Base-by-base conservation (phyloP, 805 yeast species). In the Barnettozyma wickerhamii region DNA sequence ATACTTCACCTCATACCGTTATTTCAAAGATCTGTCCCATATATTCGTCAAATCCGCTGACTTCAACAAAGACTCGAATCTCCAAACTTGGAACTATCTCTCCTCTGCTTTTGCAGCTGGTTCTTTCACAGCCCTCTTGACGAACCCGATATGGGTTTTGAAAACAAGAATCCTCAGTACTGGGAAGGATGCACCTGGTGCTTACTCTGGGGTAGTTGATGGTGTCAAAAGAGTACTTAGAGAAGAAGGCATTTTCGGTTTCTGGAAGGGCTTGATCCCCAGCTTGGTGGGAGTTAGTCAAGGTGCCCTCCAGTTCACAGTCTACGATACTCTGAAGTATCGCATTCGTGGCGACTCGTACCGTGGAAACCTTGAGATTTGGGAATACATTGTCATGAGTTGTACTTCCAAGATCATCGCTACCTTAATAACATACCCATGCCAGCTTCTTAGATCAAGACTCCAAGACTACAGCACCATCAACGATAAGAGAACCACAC, bases 101-200 rank as follows among this genome's bases (percentile, higher is more conserved):
- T 40, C 64, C 4, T 64, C 82, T 35, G 84, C 89, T 2, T 72
- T 79, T 35, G 48, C 71, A 2, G 89, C 97, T 0, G 99, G 99
- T 0, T 55, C 79, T 30, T 53, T 79, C 5, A 87, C 96, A 0
- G 75, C 95, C 1, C 41, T 87, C 0, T 31, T 85, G 13, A 90
- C 99, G 1, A 93, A 89, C 56, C 99, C 99, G 1, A 74, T 91
- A 10, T 91, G 99, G 99, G 96, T 93, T 2, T 60, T 93, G 15
- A 93, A 93, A 61, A 93, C 99, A 0, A 71, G 98, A 46, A 82
- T 91, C 13, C 29, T 55, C 26, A 43, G 55, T 21, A 58, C 60
- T 3, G 62, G 74, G 2, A 62, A 64, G 29, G 45, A 45, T 2
- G 50, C 64, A 0, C 66, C 68, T 0, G 72, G 71, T 13, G 81